These are phyloP conservation scores for Dryadomyces quercus-mongolicae DNA, from an alignment of 2,329 filamentous ascomycete genomes.

Conservation along the genomic window DNA sequence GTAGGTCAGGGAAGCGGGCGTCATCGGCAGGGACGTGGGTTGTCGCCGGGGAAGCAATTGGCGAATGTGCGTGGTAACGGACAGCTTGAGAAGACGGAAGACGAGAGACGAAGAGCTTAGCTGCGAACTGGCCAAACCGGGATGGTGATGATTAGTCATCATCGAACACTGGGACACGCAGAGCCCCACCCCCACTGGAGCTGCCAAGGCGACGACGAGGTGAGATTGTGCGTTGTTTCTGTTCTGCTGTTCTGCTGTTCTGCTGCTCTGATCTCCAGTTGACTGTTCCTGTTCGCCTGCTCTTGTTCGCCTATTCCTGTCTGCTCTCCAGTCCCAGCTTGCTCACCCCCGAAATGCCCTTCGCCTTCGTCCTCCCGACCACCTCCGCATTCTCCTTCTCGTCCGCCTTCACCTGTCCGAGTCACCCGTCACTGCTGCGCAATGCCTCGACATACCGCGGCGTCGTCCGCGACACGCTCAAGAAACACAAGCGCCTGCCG, in stretches of 20 bases:
- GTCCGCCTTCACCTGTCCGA: slow-evolving; percentile 61
- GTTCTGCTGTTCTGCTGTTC: too few relatives aligned
- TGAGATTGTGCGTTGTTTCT: too few relatives aligned
- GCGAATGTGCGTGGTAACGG: too few relatives aligned
- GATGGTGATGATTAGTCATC: background rate
- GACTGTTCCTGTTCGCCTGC: background rate
- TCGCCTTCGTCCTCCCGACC: slow-evolving; percentile 76
- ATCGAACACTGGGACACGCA: too few relatives aligned
- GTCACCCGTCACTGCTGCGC: slow-evolving; percentile 80
- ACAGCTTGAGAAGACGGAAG: background rate
- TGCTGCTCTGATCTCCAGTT: too few relatives aligned
- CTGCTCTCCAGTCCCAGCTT: slow-evolving; percentile 27
- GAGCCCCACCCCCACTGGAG: too few relatives aligned
- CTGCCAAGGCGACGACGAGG: too few relatives aligned
- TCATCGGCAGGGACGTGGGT: too few relatives aligned
- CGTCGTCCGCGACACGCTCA: slow-evolving; percentile 70
- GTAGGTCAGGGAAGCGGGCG: too few relatives aligned
- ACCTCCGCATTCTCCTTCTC: slow-evolving; percentile 81
- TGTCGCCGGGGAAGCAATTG: too few relatives aligned
- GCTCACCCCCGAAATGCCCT: slow-evolving; percentile 64
- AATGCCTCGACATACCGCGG: slow-evolving; percentile 73
- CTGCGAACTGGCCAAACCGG: background rate
- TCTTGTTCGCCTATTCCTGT: background rate
- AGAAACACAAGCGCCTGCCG: slow-evolving; percentile 79
- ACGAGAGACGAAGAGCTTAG: background rate